Base-by-base conservation (phyloP, 345 rosid species). In the Gossypium herbaceum region DNA sequence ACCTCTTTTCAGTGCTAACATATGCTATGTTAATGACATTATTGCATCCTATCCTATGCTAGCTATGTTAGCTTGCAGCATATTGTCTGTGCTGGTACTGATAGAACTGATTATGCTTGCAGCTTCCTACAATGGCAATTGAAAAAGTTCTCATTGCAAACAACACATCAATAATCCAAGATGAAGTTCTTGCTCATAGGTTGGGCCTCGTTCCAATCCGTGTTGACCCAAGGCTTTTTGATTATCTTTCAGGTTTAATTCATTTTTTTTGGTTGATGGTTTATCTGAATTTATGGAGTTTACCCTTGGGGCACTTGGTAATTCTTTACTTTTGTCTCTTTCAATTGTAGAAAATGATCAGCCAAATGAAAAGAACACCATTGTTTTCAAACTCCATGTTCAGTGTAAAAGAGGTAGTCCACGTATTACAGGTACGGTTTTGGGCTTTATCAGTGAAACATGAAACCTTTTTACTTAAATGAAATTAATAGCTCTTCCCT, bases 71-170 rank as follows among this genome's bases (percentile, higher is more conserved):
- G 17, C 57, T 34, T 29, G 50, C 64, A 3, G 59, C 41, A 45
- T 41, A 22, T 71, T 16, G 56, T 39, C 54, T 58, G 63, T 47
- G 70, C 19, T 69, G 22, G 55, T 51, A 16, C 12, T 50, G 2
- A 25, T 68, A 5, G 45, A 50, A 17, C 16, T 64, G 72, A 39
- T 70, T 68, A 41, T 68, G 43, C 41, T 2, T 83, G 73, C 82
- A 92, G 99, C 73, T 93, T 84, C 97, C 98, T n/a, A 76, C 98
- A 17, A 90, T 95, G 97, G 98, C 98, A 68, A 91, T 95, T 78
- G 99, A 95, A 74, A 93, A 93, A 77, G 98, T 95, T 61, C 74
- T 95, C 57, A 79, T 95, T 68, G 96, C 97, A 68, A 87, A 93
- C 79, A 95, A 95, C 78, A 91, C 99, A 39, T 95, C 98, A 2